Evolutionary conservation across 2,329 filamentous ascomycete species (phyloP).

Genomic region (Pezicula neosporulosa): DNA sequence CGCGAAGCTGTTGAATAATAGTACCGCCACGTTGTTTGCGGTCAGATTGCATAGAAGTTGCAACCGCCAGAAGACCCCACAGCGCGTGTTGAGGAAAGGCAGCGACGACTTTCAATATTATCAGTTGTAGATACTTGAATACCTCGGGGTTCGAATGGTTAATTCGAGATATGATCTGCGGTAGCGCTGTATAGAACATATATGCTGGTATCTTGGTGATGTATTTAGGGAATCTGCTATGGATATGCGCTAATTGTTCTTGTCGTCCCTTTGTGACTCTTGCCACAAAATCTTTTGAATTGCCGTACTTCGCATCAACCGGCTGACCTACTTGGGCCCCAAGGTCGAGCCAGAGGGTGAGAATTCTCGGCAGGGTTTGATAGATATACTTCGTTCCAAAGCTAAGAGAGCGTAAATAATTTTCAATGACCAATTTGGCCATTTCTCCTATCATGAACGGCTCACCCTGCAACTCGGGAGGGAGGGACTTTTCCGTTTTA

Average conservation of each 20-base stretch:
- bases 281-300: slow-evolving; percentile 44
- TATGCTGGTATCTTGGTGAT: slow-evolving; percentile 68
- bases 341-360: slow-evolving; percentile 94
- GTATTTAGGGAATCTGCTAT: slow-evolving; percentile 77
- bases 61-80: slow-evolving; percentile 86
- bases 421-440: slow-evolving; percentile 86
- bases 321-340: slow-evolving; percentile 69
- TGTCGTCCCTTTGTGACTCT: slow-evolving; percentile 54
- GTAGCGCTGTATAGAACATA: slow-evolving; percentile 77
- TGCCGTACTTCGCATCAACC: slow-evolving; percentile 41
- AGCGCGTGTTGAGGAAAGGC: slow-evolving; percentile 87
- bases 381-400: slow-evolving; percentile 95
- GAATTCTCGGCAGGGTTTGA: slow-evolving; percentile 84
- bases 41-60: slow-evolving; percentile 74
- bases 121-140: slow-evolving; percentile 70
- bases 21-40: slow-evolving; percentile 52
- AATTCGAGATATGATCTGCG: slow-evolving; percentile 95
- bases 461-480: slow-evolving; percentile 72
- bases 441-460: slow-evolving; percentile 77
- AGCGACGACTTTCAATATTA: slow-evolving; percentile 83
- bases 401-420: slow-evolving; percentile 81
- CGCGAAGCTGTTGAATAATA: slow-evolving; percentile 48
- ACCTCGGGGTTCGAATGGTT: slow-evolving; percentile 78
- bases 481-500: slow-evolving; percentile 80
- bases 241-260: slow-evolving; percentile 64